Evolutionary conservation across 768 basidiomycete species (phyloP).

Genomic region (Panellus pusillus): DNA sequence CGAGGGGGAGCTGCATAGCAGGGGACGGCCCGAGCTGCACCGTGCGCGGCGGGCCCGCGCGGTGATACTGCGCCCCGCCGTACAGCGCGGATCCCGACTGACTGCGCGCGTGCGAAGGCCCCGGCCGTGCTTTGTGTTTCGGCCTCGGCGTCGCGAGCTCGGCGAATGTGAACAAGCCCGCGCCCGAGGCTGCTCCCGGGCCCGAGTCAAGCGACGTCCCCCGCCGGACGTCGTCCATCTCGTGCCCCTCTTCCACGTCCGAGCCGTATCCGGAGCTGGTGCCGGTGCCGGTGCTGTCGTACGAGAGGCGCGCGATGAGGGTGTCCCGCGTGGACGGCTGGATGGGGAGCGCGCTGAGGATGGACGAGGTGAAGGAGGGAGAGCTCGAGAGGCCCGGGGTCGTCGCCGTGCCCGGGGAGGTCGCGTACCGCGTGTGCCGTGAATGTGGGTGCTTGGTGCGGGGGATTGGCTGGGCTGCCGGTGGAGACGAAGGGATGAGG

Average conservation of each 20-base stretch:
- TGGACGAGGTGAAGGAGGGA: constrained; percentile 38
- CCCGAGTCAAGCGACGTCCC: constrained; percentile 28
- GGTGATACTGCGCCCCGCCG: constrained; percentile 15
- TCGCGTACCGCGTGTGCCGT: constrained; percentile 16
- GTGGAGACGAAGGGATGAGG: constrained; percentile 15
- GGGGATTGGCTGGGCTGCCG: constrained; percentile 11
- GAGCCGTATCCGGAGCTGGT: constrained; percentile 35
- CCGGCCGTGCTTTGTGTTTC: background rate
- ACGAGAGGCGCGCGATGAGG: constrained; percentile 54
- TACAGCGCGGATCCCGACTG: constrained; percentile 15
- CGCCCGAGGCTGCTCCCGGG: background rate
- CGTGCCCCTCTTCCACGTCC: constrained; percentile 40
- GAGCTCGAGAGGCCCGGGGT: constrained; percentile 8
- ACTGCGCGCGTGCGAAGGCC: constrained; percentile 2
- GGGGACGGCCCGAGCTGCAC: constrained; percentile 56
- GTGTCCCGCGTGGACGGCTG: constrained; percentile 55
- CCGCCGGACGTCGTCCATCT: constrained; percentile 40
- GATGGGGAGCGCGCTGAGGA: constrained; percentile 49
- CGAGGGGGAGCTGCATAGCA: constrained; percentile 46
- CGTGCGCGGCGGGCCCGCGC: constrained; percentile 37
- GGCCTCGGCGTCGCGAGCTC: constrained; percentile 11
- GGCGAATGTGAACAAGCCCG: constrained; percentile 17
- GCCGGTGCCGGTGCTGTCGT: constrained; percentile 43
- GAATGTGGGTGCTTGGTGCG: constrained; percentile 18
- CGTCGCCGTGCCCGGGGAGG: constrained; percentile 1